These are phyloP conservation scores for Colletotrichum falcatum DNA, from an alignment of 2,329 filamentous ascomycete species.

Conservation along the genomic window DNA sequence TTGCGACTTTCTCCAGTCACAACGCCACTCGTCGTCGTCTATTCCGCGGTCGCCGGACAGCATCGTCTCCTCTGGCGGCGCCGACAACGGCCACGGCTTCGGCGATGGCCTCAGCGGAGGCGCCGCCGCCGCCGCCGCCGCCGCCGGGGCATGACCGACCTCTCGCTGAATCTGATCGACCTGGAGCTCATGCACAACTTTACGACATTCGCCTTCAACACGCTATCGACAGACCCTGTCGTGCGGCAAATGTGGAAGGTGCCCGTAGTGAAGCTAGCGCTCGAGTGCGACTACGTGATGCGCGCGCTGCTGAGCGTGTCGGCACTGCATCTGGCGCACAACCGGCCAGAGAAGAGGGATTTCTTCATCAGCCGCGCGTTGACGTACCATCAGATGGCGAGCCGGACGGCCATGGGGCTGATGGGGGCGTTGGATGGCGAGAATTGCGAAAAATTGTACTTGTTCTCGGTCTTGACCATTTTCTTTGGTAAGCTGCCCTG, in stretches of 20 bases:
- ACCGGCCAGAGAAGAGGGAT: slow-evolving; percentile 52
- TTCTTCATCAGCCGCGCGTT: slow-evolving; percentile 49
- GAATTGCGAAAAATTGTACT: slow-evolving; percentile 44
- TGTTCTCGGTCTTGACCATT: slow-evolving; percentile 51
- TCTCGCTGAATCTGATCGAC: slow-evolving; percentile 55
- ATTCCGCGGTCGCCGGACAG: slow-evolving; percentile 32
- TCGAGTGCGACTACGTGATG: slow-evolving; percentile 62
- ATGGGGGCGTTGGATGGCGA: slow-evolving; percentile 40
- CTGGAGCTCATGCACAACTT: slow-evolving; percentile 67
- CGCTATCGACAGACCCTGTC: slow-evolving; percentile 56
- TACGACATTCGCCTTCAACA: slow-evolving; percentile 60
- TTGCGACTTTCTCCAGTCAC: slow-evolving; percentile 45
- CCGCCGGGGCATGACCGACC: slow-evolving; percentile 41
- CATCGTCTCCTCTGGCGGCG: slow-evolving; percentile 9
- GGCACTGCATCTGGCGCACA: slow-evolving; percentile 61
- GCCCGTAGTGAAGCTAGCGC: slow-evolving; percentile 59
- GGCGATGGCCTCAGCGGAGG: slow-evolving; percentile 15
- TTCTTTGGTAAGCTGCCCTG: slow-evolving; percentile 46
- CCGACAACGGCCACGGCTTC: slow-evolving; percentile 13
- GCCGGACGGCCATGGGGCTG: slow-evolving; percentile 40
- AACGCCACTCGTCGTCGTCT: slow-evolving; percentile 34
- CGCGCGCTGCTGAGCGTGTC: slow-evolving; percentile 62
- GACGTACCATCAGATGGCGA: slow-evolving; percentile 41
- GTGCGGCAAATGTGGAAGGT: slow-evolving; percentile 61
- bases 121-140: slow-evolving; percentile 39